Evolutionary conservation across 192 early-diverging fungal genomes (phyloP).

Genomic region (Linnemannia exigua): DNA sequence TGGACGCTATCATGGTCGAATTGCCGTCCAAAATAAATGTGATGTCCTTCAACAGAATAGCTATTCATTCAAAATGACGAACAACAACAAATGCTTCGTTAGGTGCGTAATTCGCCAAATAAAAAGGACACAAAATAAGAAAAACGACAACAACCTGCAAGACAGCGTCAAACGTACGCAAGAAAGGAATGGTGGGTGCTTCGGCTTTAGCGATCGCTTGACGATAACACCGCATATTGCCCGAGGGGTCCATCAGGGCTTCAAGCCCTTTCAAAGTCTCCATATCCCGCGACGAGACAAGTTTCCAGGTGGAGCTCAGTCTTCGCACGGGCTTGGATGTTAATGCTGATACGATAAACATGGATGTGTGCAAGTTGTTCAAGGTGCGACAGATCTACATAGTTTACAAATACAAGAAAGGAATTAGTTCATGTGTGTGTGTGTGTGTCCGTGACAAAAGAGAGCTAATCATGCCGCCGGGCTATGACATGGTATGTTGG

Average conservation of each 20-base stretch:
- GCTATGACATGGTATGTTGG: neutral
- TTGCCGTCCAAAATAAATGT: slow-evolving; percentile 85
- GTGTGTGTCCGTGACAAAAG: no score
- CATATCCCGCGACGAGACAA: slow-evolving; percentile 62
- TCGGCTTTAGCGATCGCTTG: slow-evolving; percentile 62
- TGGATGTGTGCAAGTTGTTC: slow-evolving; percentile 78
- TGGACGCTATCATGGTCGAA: slow-evolving; percentile 55
- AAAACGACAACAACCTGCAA: neutral
- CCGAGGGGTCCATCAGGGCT: slow-evolving; percentile 68
- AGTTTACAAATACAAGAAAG: neutral
- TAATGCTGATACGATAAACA: slow-evolving; percentile 75
- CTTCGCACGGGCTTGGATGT: slow-evolving; percentile 68
- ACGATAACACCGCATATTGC: slow-evolving; percentile 78
- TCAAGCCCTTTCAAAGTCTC: slow-evolving; percentile 65
- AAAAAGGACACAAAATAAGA: neutral
- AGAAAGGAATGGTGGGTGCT: slow-evolving; percentile 69
- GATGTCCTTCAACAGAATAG: slow-evolving; percentile 79
- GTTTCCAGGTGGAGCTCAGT: slow-evolving; percentile 70
- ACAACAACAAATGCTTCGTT: no score
- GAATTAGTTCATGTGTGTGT: no score
- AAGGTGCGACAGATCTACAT: slow-evolving; percentile 65
- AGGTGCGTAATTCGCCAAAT: no score
- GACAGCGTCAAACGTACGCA: slow-evolving; percentile 56
- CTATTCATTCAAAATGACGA: no score
- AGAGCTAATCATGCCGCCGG: no score